phyloP scores from a whole-genome alignment of 768 basidiomycete genomes.

The Piloderma croceum region DNA sequence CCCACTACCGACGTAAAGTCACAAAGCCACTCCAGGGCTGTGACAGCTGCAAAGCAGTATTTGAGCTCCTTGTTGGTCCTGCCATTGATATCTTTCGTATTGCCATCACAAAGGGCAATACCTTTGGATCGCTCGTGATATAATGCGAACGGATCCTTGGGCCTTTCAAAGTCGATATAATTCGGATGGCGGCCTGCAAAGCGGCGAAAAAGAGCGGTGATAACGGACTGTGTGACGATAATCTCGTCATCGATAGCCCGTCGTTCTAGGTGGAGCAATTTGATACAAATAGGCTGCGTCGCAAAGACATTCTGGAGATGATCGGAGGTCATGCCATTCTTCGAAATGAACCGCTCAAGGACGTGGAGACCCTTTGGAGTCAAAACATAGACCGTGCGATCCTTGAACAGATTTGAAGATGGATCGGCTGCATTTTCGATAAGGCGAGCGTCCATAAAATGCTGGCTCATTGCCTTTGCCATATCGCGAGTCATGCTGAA shows the following conservation, averaged over 20 bases:
- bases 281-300: slow-evolving; percentile 93
- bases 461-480: slow-evolving; percentile 99
- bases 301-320: slow-evolving; percentile 86
- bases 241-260: slow-evolving; percentile 93
- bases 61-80: slow-evolving; percentile 44
- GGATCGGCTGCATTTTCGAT: slow-evolving; percentile 96
- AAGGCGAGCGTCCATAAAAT: slow-evolving; percentile 98
- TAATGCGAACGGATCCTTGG: slow-evolving; percentile 58
- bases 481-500: slow-evolving; percentile 99
- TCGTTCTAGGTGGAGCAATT: slow-evolving; percentile 93
- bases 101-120: slow-evolving; percentile 62
- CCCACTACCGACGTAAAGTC: slow-evolving; percentile 96
- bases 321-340: slow-evolving; percentile 96
- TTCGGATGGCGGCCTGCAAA: slow-evolving; percentile 88
- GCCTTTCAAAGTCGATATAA: slow-evolving; percentile 48
- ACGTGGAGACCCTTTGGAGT: slow-evolving; percentile 98
- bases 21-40: slow-evolving; percentile 92
- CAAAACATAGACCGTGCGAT: slow-evolving; percentile 91
- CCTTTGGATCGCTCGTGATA: slow-evolving; percentile 80
- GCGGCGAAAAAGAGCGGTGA: slow-evolving; percentile 93
- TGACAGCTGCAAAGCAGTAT: slow-evolving; percentile 80
- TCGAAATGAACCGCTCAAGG: slow-evolving; percentile 98
- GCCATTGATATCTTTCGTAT: slow-evolving; percentile 47
- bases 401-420: slow-evolving; percentile 87
- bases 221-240: slow-evolving; percentile 88